These are phyloP conservation scores for Colletotrichum costaricense DNA, from an alignment of 2,329 filamentous ascomycete species.

Conservation along the genomic window DNA sequence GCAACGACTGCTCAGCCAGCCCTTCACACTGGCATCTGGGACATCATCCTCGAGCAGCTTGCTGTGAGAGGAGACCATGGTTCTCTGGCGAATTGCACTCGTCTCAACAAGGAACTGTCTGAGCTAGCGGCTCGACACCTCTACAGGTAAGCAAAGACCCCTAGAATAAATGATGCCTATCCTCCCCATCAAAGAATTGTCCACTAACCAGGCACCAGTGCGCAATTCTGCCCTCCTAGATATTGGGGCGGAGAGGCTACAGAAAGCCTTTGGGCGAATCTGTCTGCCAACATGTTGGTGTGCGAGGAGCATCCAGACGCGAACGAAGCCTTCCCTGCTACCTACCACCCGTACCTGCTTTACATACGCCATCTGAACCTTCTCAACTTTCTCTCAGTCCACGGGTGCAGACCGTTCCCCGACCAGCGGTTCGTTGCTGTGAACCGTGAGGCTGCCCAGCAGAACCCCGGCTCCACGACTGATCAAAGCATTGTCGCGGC, in stretches of 20 bases:
- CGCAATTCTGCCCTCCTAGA: background rate
- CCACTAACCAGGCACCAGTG: background rate
- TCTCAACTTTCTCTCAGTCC: background rate
- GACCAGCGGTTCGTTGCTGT: background rate
- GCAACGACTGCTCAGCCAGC: background rate
- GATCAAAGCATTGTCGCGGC: background rate
- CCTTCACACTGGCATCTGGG: background rate
- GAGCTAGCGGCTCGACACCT: background rate
- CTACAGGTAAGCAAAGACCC: background rate
- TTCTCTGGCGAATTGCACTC: conserved; percentile 7
- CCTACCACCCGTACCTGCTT: background rate
- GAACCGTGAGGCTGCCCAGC: background rate
- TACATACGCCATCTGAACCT: background rate
- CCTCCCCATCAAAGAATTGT: background rate
- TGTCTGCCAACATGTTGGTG: background rate
- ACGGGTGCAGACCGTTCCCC: background rate
- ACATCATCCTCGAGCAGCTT: background rate
- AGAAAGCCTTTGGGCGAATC: background rate
- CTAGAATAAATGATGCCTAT: background rate
- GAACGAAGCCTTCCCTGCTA: background rate
- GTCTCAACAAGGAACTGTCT: background rate
- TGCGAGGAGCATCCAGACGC: background rate
- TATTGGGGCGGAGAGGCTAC: background rate
- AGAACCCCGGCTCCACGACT: background rate
- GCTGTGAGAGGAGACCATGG: background rate